These are phyloP conservation scores for Daedaleopsis sinensis DNA, from an alignment of 768 basidiomycete genomes.

Conservation along the genomic window DNA sequence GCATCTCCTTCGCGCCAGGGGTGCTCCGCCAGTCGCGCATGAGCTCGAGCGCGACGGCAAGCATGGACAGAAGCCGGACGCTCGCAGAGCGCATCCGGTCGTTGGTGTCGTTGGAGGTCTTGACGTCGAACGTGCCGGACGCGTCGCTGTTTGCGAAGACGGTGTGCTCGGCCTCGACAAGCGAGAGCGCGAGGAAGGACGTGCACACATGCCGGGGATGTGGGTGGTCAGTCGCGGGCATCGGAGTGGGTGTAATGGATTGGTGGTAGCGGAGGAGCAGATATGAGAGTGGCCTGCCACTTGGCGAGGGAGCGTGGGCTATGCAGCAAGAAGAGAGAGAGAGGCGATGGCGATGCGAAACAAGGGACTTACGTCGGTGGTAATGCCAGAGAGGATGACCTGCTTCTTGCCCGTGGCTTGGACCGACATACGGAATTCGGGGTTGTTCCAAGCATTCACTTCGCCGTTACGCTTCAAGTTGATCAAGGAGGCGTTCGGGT, in stretches of 20 bases:
- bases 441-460: slow-evolving; percentile 56
- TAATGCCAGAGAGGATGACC: slow-evolving; percentile 52
- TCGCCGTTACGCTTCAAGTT: slow-evolving; percentile 52
- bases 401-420: slow-evolving; percentile 52
- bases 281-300: no score
- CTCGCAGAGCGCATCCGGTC: slow-evolving; percentile 51
- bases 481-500: slow-evolving; percentile 47
- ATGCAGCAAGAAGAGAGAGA: neutral
- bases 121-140: slow-evolving; percentile 43
- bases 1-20: slow-evolving; percentile 44
- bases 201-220: slow-evolving; percentile 40
- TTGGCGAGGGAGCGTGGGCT: no score
- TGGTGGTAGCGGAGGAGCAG: slow-evolving; percentile 28
- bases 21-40: slow-evolving; percentile 56
- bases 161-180: slow-evolving; percentile 47
- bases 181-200: slow-evolving; percentile 49
- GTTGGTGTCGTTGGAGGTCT: slow-evolving; percentile 48
- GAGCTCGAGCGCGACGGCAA: slow-evolving; percentile 47
- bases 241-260: no score
- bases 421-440: slow-evolving; percentile 49
- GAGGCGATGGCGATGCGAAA: no score
- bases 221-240: no score
- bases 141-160: slow-evolving; percentile 53
- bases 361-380: slow-evolving; percentile 39
- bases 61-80: slow-evolving; percentile 48